Base-by-base conservation (phyloP, 768 basidiomycete genomes). In the Amanita rimosa region DNA sequence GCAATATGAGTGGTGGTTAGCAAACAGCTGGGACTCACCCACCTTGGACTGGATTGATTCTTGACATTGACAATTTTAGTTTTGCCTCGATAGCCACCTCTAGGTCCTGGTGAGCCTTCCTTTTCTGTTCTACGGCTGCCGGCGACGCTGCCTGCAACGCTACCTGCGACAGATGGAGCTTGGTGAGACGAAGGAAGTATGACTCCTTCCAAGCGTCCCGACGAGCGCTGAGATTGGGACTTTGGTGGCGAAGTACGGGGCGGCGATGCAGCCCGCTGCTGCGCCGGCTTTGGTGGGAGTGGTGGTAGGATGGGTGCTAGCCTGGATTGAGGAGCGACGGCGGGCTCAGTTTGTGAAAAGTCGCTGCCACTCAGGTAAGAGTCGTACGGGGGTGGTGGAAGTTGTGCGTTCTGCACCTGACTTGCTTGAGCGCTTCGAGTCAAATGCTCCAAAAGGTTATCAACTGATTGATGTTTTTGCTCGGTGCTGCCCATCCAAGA, bases 391-490 rank as follows among this genome's bases (percentile, higher is more conserved):
- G 48, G 58, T 60, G 59, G 60, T 62, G 53, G 62, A 62, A 50
- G 60, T 52, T 49, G 60, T 56, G 65, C 29, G 62, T 56, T 24
- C 14, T 43, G 48, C 40, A 35, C 21, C 21, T 40, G 48, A 22
- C 64, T 65, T 14, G 64, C 59, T 49, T 74, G 75, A 22, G 65
- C 66, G 16, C n/a, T 27, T 52, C 80, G 72, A 21, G 81, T 80
- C 6, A 88, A 62, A 56, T 85, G 81, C 50, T 88, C 85, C 55
- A 89, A 68, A 33, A 89, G 66, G 57, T 89, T 88, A 58, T 90
- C 87, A 44, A 89, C 83, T 1, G 87, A 89, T 60, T 85, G 85
- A 51, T 83, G 75, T 67, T 88, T 88, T 27, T 86, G 81, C 55
- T 85, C 75, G 10, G 69, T 61, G 35, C 68, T 60, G 31, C 63